Evolutionary conservation across 2,329 filamentous ascomycete genomes (phyloP).

Genomic region (Aspergillus fischeri): DNA sequence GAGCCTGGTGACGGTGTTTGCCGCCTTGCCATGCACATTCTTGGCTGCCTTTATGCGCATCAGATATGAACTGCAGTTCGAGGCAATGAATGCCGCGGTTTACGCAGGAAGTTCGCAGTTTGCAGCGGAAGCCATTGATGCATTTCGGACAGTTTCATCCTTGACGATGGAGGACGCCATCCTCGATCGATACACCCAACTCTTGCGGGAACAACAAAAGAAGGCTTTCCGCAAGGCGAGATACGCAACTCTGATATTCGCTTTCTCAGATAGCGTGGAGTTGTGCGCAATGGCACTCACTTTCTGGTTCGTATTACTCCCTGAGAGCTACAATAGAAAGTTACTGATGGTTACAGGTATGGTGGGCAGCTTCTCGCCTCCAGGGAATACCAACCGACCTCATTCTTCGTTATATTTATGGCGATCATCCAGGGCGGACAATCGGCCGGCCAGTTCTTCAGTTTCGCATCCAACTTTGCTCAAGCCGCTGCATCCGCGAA

Average conservation of each 20-base stretch:
- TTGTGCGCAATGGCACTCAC: slow-evolving; percentile 60
- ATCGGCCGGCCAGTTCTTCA: slow-evolving; percentile 62
- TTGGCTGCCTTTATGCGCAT: slow-evolving; percentile 49
- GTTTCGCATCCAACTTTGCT: slow-evolving; percentile 56
- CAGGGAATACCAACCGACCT: slow-evolving; percentile 44
- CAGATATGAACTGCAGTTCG: slow-evolving; percentile 65
- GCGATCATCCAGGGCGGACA: slow-evolving; percentile 66
- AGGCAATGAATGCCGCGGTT: slow-evolving; percentile 63
- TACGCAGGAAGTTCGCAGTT: slow-evolving; percentile 71
- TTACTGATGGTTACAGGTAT: slow-evolving; percentile 49
- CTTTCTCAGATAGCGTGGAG: slow-evolving; percentile 64
- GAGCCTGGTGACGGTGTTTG: slow-evolving; percentile 61
- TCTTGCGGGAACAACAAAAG: slow-evolving; percentile 58
- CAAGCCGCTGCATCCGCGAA: slow-evolving; percentile 37
- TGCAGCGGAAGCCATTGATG: slow-evolving; percentile 68
- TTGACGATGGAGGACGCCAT: slow-evolving; percentile 68
- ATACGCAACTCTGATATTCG: slow-evolving; percentile 62
- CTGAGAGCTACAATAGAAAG: neutral
- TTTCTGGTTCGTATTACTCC: slow-evolving; percentile 46
- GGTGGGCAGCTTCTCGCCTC: slow-evolving; percentile 56
- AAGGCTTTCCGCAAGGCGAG: slow-evolving; percentile 59
- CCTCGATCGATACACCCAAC: slow-evolving; percentile 54
- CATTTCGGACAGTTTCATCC: slow-evolving; percentile 67
- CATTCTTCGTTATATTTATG: slow-evolving; percentile 60
- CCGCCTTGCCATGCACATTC: slow-evolving; percentile 51